Conservation (phyloP, 352 stramenopile species). For the Phytophthora ramorum region DNA sequence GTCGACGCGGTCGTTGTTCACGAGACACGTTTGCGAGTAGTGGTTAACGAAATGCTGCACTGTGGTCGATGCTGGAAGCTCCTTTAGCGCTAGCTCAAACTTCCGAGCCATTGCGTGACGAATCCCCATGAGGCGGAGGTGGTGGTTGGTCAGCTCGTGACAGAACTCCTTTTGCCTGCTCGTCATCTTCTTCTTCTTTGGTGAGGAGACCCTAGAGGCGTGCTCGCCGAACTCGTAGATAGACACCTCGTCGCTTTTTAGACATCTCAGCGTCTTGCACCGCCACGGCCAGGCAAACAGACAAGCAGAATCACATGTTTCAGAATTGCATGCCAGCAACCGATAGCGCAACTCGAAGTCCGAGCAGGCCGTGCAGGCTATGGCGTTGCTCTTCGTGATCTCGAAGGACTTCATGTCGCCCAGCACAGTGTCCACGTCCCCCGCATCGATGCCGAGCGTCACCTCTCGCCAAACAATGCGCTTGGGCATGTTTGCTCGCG, state of each 20-base stretch:
- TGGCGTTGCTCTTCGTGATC: conserved; percentile 7
- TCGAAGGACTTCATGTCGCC: conserved; percentile 1
- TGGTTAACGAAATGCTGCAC: neutral
- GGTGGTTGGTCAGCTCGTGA: conserved; percentile 1
- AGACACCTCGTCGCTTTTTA: conserved; percentile 2
- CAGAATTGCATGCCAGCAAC: conserved; percentile 1
- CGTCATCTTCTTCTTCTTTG: conserved; percentile 13
- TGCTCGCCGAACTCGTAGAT: conserved; percentile 3
- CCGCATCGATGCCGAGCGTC: neutral
- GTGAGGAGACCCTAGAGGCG: neutral
- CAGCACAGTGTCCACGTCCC: neutral
- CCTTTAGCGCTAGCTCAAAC: neutral
- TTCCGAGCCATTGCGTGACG: conserved; percentile 12
- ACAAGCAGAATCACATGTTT: neutral
- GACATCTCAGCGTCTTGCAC: conserved; percentile 4
- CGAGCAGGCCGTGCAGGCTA: conserved; percentile 1
- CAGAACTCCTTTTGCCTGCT: conserved; percentile 2
- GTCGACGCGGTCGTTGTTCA: neutral
- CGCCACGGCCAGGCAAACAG: neutral
- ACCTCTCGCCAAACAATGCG: neutral
- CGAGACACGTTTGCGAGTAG: neutral
- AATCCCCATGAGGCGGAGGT: conserved; percentile 4
- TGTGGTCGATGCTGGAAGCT: neutral
- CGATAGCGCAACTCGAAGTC: conserved; percentile 3
- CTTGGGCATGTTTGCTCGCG: conserved; percentile 2